Percentiles rank a stretch among this genome's conserved stretches.
phyloP scores from a whole-genome alignment of 768 basidiomycete genomes.

The Thelephora aurantiotincta region DNA sequence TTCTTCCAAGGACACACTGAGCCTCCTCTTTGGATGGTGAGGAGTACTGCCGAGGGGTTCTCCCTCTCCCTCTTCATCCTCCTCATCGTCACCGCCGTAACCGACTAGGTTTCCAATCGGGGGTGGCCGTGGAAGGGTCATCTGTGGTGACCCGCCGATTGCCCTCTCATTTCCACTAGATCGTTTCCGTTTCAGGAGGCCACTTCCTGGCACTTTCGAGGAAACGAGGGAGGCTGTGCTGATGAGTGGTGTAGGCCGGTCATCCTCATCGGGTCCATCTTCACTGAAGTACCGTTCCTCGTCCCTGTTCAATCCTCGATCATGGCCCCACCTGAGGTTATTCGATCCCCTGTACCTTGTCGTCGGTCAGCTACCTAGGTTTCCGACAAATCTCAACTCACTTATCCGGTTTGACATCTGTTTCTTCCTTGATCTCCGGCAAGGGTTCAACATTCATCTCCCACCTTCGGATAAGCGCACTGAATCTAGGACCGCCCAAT shows the following conservation, averaged over 20 bases:
- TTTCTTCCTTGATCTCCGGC: conserved; percentile 32
- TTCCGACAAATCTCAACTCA: neutral
- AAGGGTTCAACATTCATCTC: conserved; percentile 86
- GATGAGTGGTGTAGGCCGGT: conserved; percentile 18
- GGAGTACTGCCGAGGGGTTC: conserved; percentile 9
- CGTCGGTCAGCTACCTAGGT: neutral
- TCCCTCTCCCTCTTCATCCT: conserved; percentile 23
- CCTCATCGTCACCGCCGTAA: conserved; percentile 59
- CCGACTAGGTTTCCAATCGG: conserved; percentile 53
- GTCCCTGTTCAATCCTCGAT: conserved; percentile 47
- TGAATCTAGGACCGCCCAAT: conserved; percentile 54
- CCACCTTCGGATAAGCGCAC: conserved; percentile 62
- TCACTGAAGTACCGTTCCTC: conserved; percentile 93
- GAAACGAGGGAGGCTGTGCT: conserved; percentile 12
- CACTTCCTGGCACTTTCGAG: conserved; percentile 17
- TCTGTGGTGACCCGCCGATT: conserved; percentile 6
- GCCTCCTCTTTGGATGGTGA: conserved; percentile 6
- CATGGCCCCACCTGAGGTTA: conserved; percentile 19
- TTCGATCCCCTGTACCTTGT: neutral
- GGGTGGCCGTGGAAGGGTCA: conserved; percentile 30
- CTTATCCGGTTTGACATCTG: conserved; percentile 26
- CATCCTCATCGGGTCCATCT: conserved; percentile 66
- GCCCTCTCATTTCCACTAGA: conserved; percentile 9
- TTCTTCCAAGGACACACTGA: neutral
- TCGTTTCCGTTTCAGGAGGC: conserved; percentile 44